Conservation (phyloP, 257 asterid species). For the Euphrasia confusa region DNA sequence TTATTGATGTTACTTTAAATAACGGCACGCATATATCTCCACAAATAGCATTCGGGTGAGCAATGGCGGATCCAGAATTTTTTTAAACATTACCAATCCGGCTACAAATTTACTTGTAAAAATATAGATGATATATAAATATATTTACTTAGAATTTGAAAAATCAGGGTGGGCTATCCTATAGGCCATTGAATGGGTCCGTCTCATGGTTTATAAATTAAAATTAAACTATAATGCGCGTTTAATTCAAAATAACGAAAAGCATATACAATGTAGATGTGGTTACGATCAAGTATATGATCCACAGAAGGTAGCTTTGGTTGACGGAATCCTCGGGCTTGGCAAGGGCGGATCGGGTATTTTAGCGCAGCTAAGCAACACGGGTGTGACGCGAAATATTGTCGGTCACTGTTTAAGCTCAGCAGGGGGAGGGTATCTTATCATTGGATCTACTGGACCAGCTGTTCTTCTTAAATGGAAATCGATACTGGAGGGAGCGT, state of each 20-base stretch:
- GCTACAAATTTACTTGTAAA: too few relatives aligned
- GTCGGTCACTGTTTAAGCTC: background rate
- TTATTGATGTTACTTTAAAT: background rate
- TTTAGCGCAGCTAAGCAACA: background rate
- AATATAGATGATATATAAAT: too few relatives aligned
- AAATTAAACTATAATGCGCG: too few relatives aligned
- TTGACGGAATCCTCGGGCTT: slow-evolving; percentile 7
- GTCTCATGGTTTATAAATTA: background rate
- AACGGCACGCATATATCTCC: background rate
- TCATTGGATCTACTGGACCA: background rate
- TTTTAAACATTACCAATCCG: too few relatives aligned
- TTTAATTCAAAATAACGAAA: too few relatives aligned
- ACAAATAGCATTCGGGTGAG: background rate
- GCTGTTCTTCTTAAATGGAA: background rate
- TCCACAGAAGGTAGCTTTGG: background rate
- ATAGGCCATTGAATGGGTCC: too few relatives aligned
- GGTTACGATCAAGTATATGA: background rate
- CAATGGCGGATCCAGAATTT: too few relatives aligned
- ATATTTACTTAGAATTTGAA: too few relatives aligned
- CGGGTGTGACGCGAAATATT: background rate
- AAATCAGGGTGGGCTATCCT: too few relatives aligned
- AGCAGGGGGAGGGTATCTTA: background rate
- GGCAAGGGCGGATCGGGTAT: background rate
- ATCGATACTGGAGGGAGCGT: background rate
- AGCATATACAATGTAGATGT: background rate